Evolutionary conservation across 352 stramenopile genomes (phyloP), one percentile per base, ranked within the genome.

Genomic region (Globisporangium irregulare): DNA sequence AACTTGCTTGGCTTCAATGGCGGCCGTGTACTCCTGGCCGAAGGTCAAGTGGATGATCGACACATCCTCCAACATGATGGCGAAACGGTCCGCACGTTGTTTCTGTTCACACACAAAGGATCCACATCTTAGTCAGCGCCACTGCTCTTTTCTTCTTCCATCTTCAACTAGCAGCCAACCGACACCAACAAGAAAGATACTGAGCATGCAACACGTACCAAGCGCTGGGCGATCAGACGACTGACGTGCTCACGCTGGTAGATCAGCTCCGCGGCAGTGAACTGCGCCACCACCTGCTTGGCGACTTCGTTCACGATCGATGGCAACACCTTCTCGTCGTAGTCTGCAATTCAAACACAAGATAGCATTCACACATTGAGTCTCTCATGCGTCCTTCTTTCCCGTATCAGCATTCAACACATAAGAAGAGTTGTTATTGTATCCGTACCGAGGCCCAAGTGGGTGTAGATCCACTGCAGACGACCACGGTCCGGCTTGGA

Each of bases 1-100:
- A 67, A 99, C 97, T 86, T 99, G 98, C 88, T 99, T 99, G 46
- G 95, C 94, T 86, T 99, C 98, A 72, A 99, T 98, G 66, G 98
- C 98, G 34, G 93, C 95, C 56, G 97, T 98, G 87, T 99, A 99
- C 77, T 99, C 98, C 65, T 95, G 78, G 62, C 95, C 98, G 86
- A 99, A 99, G 41, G 89, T 93, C 85, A 99, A 91, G 81, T 99
- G 97, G 57, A 98, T 99, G 79, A 99, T 99, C 53, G 98, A 98
- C 36, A 99, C 97, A 94, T 99, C 98, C 62, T 99, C 95, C 66
- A 99, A 76, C 68, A 97, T 72, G 74, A 99, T 98, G 60, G 89
- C 82, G 78, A 99, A 99, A 41, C 97, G 89, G 64, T 90, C 77
- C 22, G 89, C 92, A 66, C 95, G 89, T 67, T 85, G 75, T 71